Base-by-base conservation (phyloP, 164 flowering plant genomes). In the Nymphaea thermarum region DNA sequence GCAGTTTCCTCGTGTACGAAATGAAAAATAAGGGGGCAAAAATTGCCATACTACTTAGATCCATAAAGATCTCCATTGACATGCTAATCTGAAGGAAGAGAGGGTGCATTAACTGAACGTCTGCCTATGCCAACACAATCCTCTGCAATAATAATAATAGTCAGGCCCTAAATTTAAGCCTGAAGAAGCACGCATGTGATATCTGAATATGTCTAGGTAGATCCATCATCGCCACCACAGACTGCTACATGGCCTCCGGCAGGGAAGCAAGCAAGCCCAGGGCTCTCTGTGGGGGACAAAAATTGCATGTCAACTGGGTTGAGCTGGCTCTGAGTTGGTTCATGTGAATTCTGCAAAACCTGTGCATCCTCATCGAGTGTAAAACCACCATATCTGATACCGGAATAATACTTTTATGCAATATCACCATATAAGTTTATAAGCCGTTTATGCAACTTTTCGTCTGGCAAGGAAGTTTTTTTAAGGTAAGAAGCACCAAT, bases 321-420 rank as follows among this genome's bases (percentile, higher is more conserved):
- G 57, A 51, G 57, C 68, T 77, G 77, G 70, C 68, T 81, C 6
- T 71, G 43, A n/a, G 73, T 10, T 17, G 66, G 8, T 51, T 15
- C 76, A 25, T 66, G 81, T 78, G 66, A 84, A 70, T 81, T 83
- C 87, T 81, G 83, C 74, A 5, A 51, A 51, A 51, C 2, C 3
- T 8, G 14, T 51, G 57, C 57, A 10, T 15, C 14, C 14, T 51
- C 12, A 51, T 51, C 71, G 43, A 51, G 8, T 18, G 65, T 11
- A n/a, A 16, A 10, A 14, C 44, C 47, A 15, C n/a, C 15, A 2
- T 66, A 44, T 25, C n/a, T n/a, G n/a, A n/a, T n/a, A n/a, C n/a
- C n/a, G n/a, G n/a, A n/a, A n/a, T 25, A 25, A 25, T 25, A 25
- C 36, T 25, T 25, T 25, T 25, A 25, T 25, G 36, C 36, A 25